Evolutionary conservation across 257 asterid genomes (phyloP).

Genomic region (Nicotiana obtusifolia): DNA sequence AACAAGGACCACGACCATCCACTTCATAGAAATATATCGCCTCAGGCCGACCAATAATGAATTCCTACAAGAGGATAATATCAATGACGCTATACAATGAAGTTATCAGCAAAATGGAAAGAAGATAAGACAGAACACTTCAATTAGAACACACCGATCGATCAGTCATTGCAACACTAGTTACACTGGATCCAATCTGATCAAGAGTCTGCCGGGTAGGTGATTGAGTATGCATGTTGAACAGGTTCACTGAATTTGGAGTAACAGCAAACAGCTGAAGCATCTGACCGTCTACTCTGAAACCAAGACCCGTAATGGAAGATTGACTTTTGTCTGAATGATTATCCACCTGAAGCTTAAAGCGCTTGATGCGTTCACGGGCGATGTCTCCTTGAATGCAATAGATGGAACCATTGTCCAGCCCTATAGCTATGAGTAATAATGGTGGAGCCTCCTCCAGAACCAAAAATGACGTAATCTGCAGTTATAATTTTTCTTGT

Average conservation of each 20-base stretch:
- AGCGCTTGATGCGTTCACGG: conserved; percentile 94
- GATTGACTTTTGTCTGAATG: conserved; percentile 37
- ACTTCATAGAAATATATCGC: conserved; percentile 91
- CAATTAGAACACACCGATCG: conserved; percentile 48
- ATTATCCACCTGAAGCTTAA: conserved; percentile 65
- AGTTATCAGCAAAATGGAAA: neutral
- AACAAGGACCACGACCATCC: conserved; percentile 99
- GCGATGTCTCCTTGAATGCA: conserved; percentile 98
- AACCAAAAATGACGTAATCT: conserved; percentile 81
- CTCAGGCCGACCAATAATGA: conserved; percentile 91
- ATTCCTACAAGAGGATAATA: conserved; percentile 48
- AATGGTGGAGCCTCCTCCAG: conserved; percentile 96
- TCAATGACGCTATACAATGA: neutral
- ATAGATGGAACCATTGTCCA: conserved; percentile 81
- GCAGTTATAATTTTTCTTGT: conserved; percentile 16
- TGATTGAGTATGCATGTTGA: conserved; percentile 60
- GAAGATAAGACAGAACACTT: neutral
- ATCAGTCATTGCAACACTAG: conserved; percentile 85
- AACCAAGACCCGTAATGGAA: conserved; percentile 74
- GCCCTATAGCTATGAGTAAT: conserved; percentile 80
- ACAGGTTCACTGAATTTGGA: conserved; percentile 82
- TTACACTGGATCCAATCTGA: conserved; percentile 75
- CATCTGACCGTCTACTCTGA: conserved; percentile 83
- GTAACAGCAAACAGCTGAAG: conserved; percentile 83
- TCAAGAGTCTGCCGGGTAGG: conserved; percentile 69